These are phyloP conservation scores for Sungouiozyma ichnusensis DNA, from an alignment of 805 yeast genomes.

Conservation along the genomic window DNA sequence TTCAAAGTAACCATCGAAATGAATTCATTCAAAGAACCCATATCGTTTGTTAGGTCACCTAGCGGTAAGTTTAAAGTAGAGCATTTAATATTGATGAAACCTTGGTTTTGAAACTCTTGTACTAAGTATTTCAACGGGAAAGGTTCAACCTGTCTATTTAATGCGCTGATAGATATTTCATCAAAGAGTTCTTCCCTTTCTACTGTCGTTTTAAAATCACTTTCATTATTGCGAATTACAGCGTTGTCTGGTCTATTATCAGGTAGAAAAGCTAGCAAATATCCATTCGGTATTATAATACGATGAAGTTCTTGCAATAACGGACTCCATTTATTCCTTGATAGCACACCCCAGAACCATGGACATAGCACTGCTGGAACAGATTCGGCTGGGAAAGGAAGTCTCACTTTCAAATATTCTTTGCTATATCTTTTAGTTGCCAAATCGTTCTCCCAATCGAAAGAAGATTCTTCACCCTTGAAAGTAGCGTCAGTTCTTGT, in stretches of 20 bases:
- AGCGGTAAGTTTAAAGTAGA: slow-evolving; percentile 18
- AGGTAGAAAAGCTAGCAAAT: slow-evolving; percentile 12
- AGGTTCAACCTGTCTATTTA: slow-evolving; percentile 19
- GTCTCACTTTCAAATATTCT: slow-evolving; percentile 15
- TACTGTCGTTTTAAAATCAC: slow-evolving; percentile 9
- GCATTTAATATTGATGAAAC: slow-evolving; percentile 22
- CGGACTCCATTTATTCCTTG: slow-evolving; percentile 21
- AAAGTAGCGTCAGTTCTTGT: no score
- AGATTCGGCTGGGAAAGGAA: slow-evolving; percentile 20
- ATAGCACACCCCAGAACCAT: slow-evolving; percentile 18
- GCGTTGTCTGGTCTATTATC: slow-evolving; percentile 17
- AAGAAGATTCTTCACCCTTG: background rate
- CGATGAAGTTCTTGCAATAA: slow-evolving; percentile 21
- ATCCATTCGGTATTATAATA: slow-evolving; percentile 24
- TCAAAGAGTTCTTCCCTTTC: slow-evolving; percentile 19
- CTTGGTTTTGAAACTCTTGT: slow-evolving; percentile 18
- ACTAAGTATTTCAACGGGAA: slow-evolving; percentile 21
- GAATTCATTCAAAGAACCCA: slow-evolving; percentile 25
- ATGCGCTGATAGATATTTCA: slow-evolving; percentile 18
- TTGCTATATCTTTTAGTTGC: slow-evolving; percentile 11
- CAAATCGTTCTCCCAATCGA: background rate
- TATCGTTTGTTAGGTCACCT: slow-evolving; percentile 21
- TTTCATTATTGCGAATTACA: slow-evolving; percentile 1
- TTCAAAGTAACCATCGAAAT: slow-evolving; percentile 13
- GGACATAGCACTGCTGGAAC: slow-evolving; percentile 23